Evolutionary conservation across 2,329 filamentous ascomycete genomes (phyloP), one percentile per base, ranked within the genome.

Genomic region (Incumbomyces delicatus): DNA sequence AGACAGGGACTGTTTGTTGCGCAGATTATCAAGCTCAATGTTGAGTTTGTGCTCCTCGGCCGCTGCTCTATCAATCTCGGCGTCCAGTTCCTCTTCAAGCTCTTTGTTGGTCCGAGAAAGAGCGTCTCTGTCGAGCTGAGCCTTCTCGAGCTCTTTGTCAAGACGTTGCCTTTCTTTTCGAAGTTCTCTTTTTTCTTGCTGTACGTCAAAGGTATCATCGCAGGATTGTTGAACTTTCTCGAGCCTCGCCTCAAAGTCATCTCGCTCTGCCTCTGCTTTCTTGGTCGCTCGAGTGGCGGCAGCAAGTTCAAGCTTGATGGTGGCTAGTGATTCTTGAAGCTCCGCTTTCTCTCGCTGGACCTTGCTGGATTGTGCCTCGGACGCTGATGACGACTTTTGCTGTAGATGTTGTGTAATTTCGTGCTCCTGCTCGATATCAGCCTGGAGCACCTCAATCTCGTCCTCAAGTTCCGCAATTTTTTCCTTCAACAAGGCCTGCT

Each of bases 381-480:
- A 68, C 39, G 81, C 78, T n/a, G 71, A 69, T 12, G 81, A 66
- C 47, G 78, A 75, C 50, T 71, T 72, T 54, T 73, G 75, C 35
- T 80, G 64, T 34, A 75, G 73, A 27, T 73, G 69, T 40, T 77
- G 75, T 5, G 75, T 74, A 49, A 77, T 74, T 53, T 82, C 77
- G 36, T 75, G 74, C 60, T 83, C 81, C 50, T 82, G 76, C 41
- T 85, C 80, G 36, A 82, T 63, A 32, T 74, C 76, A 17, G 73
- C 71, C 60, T 87, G 83, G 12, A 89, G 66, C 22, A 86, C 77
- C 44, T 86, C 80, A n/a, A 87, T 72, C 60, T 88, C 85, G 53
- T 88, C 84, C 59, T 89, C 83, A 16, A 89, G 63, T 6, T 74
- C 73, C 48, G 83, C 77, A 1, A 81, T 70, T 60, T 80, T 86